Evolutionary conservation across 495 filamentous ascomycete genomes (phyloP).

Genomic region (Bombardia bombarda): DNA sequence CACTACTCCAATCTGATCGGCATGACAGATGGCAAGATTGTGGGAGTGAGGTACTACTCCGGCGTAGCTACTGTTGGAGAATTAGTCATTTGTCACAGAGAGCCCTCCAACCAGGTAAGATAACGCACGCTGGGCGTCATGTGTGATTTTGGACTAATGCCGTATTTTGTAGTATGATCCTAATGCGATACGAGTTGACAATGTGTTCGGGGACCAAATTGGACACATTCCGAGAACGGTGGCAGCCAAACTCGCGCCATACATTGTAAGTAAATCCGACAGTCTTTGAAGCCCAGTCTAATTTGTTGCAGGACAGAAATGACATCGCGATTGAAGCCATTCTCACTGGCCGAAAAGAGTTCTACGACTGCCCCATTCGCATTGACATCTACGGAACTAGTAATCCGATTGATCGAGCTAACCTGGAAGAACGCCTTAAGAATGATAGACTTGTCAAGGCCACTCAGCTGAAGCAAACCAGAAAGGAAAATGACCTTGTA

Average conservation of each 20-base stretch:
- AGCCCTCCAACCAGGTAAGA: slow-evolving; percentile 64
- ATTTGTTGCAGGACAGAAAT: slow-evolving; percentile 17
- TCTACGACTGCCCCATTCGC: slow-evolving; percentile 63
- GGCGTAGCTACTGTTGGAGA: slow-evolving; percentile 67
- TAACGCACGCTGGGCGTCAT: too few species aligned
- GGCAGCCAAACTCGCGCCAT: slow-evolving; percentile 63
- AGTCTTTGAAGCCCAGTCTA: background rate
- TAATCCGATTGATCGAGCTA: slow-evolving; percentile 38
- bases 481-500: slow-evolving; percentile 42
- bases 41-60: slow-evolving; percentile 72
- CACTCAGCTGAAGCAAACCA: slow-evolving; percentile 39
- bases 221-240: slow-evolving; percentile 66
- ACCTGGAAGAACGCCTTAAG: slow-evolving; percentile 54
- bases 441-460: slow-evolving; percentile 46
- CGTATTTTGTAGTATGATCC: too few species aligned
- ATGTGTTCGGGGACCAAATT: slow-evolving; percentile 71
- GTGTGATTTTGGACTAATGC: too few species aligned
- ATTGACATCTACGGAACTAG: slow-evolving; percentile 60
- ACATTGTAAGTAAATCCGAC: slow-evolving; percentile 38
- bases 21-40: slow-evolving; percentile 53
- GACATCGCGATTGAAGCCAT: slow-evolving; percentile 57
- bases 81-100: slow-evolving; percentile 56
- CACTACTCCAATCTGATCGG: background rate
- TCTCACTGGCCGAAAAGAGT: slow-evolving; percentile 46
- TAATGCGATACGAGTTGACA: slow-evolving; percentile 75